These are phyloP conservation scores for Tetrapyrgos nigripes DNA, from an alignment of 1,284 basidiomycete species.

Conservation along the genomic window DNA sequence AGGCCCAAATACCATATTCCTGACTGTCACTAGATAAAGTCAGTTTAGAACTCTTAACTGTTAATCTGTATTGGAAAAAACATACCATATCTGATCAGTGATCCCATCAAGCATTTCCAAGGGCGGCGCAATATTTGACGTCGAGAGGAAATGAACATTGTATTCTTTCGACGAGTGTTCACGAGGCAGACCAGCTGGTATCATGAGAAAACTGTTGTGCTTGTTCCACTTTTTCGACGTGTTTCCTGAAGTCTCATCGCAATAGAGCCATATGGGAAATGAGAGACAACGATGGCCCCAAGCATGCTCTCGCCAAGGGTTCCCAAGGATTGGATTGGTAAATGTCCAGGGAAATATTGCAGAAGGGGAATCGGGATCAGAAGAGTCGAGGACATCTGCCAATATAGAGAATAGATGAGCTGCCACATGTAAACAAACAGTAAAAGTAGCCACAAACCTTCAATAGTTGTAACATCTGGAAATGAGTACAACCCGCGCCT, in stretches of 20 bases:
- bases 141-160: conserved; percentile 46
- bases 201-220: conserved; percentile 18
- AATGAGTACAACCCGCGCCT: background rate
- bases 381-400: no score
- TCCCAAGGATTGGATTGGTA: background rate
- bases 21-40: conserved; percentile 27
- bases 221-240: conserved; percentile 18
- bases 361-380: no score
- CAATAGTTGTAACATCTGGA: background rate
- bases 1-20: conserved; percentile 40
- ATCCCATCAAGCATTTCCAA: conserved; percentile 50
- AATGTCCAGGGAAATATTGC: background rate
- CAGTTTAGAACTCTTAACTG: background rate
- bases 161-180: conserved; percentile 30
- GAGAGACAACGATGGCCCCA: background rate
- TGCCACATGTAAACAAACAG: background rate
- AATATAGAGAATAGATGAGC: no score
- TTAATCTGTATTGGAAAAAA: background rate
- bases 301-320: background rate
- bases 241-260: conserved; percentile 21
- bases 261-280: conserved; percentile 12
- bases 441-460: background rate
- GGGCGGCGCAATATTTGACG: conserved; percentile 47
- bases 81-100: conserved; percentile 1
- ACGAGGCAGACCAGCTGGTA: conserved; percentile 32